phyloP scores from a whole-genome alignment of 257 asterid species.

The Nicotiana tomentosiformis region DNA sequence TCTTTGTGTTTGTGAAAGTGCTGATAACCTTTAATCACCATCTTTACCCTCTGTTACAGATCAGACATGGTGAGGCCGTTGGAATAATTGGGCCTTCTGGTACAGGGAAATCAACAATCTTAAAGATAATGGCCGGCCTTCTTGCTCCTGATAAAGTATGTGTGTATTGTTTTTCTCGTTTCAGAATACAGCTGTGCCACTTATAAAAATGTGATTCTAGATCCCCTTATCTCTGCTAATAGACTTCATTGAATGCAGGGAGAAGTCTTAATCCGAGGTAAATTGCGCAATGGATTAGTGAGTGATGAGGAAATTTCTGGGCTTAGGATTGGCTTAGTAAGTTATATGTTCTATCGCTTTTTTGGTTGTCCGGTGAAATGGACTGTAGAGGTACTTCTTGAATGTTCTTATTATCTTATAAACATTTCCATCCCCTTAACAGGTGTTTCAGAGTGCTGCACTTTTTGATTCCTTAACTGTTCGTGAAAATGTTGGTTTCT shows the following conservation, averaged over 20 bases:
- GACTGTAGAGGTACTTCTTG: conserved; percentile 10
- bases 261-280: conserved; percentile 86
- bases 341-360: conserved; percentile 17
- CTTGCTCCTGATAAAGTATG: conserved; percentile 96
- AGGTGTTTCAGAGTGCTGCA: conserved; percentile 99
- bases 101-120: conserved; percentile 94
- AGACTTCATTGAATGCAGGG: conserved; percentile 49
- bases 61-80: conserved; percentile 98
- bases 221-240: conserved; percentile 10
- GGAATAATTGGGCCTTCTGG: conserved; percentile 99
- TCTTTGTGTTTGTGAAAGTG: conserved; percentile 8
- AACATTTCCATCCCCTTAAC: conserved; percentile 27
- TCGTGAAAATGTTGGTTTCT: conserved; percentile 95
- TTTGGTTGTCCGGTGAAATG: neutral
- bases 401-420: conserved; percentile 11
- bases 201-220: conserved; percentile 14
- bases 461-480: conserved; percentile 96
- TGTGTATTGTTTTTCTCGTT: neutral
- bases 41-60: conserved; percentile 41
- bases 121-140: conserved; percentile 98
- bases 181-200: neutral
- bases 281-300: conserved; percentile 78
- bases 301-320: conserved; percentile 97
- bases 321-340: conserved; percentile 94
- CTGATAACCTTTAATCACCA: neutral